phyloP scores from a whole-genome alignment of 2,329 filamentous ascomycete species.

The Aureobasidium sp. region DNA sequence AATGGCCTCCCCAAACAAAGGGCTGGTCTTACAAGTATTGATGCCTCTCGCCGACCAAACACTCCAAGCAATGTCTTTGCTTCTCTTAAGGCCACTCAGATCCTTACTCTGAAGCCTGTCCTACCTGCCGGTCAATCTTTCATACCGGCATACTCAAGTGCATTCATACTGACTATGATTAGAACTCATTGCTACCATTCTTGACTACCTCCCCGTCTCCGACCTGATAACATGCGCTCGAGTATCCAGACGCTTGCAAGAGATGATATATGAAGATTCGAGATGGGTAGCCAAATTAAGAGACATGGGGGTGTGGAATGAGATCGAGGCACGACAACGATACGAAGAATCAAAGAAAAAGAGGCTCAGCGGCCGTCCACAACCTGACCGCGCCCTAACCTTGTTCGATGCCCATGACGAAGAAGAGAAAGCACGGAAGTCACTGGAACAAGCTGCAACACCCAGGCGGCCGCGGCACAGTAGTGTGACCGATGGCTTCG shows the following conservation, averaged over 20 bases:
- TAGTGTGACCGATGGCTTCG: constrained; percentile 62
- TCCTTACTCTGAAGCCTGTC: constrained; percentile 67
- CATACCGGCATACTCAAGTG: neutral
- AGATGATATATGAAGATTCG: constrained; percentile 98
- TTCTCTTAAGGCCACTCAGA: constrained; percentile 69
- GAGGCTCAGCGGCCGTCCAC: constrained; percentile 42
- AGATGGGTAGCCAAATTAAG: constrained; percentile 84
- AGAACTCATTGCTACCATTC: constrained; percentile 82
- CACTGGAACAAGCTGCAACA: constrained; percentile 21
- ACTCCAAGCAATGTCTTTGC: constrained; percentile 50
- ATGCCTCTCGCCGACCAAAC: constrained; percentile 14
- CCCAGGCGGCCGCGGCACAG: constrained; percentile 17
- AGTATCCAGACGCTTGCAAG: constrained; percentile 75
- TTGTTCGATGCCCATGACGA: constrained; percentile 67
- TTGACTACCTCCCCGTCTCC: constrained; percentile 78
- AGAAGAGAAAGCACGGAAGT: constrained; percentile 47
- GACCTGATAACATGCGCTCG: constrained; percentile 82
- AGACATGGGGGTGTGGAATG: constrained; percentile 87
- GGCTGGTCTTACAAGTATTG: constrained; percentile 13
- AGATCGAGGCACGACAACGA: constrained; percentile 69
- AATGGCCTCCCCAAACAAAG: neutral
- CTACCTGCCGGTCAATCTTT: constrained; percentile 62
- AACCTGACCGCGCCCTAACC: constrained; percentile 42
- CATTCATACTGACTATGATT: constrained; percentile 14
- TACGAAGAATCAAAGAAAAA: constrained; percentile 59